Conservation (phyloP, 2,329 filamentous ascomycete species). For the Karstenula rhodostoma region DNA sequence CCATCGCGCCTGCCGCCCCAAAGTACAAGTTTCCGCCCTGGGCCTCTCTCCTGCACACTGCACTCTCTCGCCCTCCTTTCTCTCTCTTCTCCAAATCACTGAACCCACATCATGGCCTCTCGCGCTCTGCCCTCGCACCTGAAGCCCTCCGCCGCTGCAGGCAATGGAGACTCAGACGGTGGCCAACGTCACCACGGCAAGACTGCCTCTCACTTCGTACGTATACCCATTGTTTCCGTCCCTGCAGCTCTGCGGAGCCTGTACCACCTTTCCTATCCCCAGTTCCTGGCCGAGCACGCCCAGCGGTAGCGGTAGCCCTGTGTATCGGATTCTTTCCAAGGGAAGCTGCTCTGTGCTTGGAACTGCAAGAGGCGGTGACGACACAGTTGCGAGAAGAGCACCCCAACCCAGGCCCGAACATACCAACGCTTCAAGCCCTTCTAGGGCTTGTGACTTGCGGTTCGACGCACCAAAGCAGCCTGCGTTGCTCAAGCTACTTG, state of each 20-base stretch:
- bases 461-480: not conserved
- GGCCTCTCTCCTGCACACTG: constrained; percentile 14
- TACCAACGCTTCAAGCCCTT: not conserved
- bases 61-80: constrained; percentile 12
- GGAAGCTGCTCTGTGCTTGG: not conserved
- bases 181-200: constrained; percentile 72
- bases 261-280: not conserved
- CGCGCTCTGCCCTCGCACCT: constrained; percentile 83
- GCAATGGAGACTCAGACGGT: constrained; percentile 55
- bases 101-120: constrained; percentile 68
- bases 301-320: not conserved
- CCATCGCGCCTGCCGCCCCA: constrained; percentile 10
- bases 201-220: constrained; percentile 13
- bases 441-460: not conserved
- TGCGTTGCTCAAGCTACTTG: constrained; percentile 8
- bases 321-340: not conserved
- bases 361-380: constrained; percentile 9
- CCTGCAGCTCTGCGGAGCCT: not conserved
- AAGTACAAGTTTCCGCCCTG: constrained; percentile 12
- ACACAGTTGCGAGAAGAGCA: constrained; percentile 12
- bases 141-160: constrained; percentile 64
- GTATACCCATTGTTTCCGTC: not conserved
- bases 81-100: constrained; percentile 15
- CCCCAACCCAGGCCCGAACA: not conserved
- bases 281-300: not conserved